Conservation (phyloP, 108 stramenopile genomes). For the Epithemia pelagica region DNA sequence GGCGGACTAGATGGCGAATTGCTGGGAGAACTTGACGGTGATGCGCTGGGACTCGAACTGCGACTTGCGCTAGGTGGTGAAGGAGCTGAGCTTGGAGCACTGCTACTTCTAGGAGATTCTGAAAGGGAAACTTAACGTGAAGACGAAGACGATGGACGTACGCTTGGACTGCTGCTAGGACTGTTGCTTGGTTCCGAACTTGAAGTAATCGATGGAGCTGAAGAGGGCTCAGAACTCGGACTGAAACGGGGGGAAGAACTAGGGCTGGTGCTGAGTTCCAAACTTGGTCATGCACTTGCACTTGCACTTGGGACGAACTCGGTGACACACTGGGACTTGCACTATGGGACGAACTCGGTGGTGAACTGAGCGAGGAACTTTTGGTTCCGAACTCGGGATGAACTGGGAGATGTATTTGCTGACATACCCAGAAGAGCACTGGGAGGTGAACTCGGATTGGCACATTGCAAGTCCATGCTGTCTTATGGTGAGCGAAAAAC, state of each 20-base stretch:
- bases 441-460: too few species aligned
- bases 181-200: background rate
- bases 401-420: background rate
- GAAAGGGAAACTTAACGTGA: background rate
- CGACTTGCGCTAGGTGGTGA: background rate
- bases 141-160: background rate
- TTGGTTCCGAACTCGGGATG: background rate
- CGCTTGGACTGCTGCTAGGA: slow-evolving; percentile 4
- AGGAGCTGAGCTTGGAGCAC: slow-evolving; percentile 1
- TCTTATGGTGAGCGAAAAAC: too few species aligned
- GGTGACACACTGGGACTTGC: slow-evolving; percentile 2
- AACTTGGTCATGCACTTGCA: slow-evolving; percentile 2
- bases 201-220: background rate
- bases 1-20: background rate
- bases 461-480: too few species aligned
- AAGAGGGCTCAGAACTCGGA: background rate
- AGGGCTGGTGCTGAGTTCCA: background rate
- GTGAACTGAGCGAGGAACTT: background rate
- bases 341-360: background rate
- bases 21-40: background rate
- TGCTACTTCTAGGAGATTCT: background rate
- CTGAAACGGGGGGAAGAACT: background rate
- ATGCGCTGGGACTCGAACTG: background rate
- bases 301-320: background rate
- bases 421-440: background rate